Base-by-base conservation (phyloP, 2,329 filamentous ascomycete genomes). In the Curvularia sp. region DNA sequence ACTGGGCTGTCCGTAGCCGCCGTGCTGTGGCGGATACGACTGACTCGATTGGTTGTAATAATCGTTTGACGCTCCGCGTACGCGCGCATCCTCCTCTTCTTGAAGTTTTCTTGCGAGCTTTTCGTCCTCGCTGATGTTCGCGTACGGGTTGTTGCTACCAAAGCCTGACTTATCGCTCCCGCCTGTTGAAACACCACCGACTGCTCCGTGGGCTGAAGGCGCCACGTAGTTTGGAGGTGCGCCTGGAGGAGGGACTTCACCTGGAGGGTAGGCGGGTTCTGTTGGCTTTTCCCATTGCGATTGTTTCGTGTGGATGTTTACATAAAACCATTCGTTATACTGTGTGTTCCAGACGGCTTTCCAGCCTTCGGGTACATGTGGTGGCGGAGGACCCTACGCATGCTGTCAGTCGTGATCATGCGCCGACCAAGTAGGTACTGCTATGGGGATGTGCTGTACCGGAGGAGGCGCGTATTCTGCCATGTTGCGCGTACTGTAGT, bases 321-420 rank as follows among this genome's bases (percentile, higher is more conserved):
- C 90, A 80, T 91, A 97, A 85, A 95, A 97, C 89, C 91, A 97
- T 84, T 95, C 89, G 71, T 89, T 89, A 81, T 97, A 97, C 72
- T 95, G 88, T 0, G 90, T 63, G 77, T 96, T 95, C 86, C 89
- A 96, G 64, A 92, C 86, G 10, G 89, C 89, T 72, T 91, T 88
- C 91, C 92, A 97, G 69, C 93, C 93, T 70, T 91, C 89, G 2
- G 91, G 92, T 4, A 88, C 81, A 55, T 79, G 79, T 13, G 85
- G 86, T 13, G 86, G 86, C 28, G 86, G 86, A 43, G 85, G 85
- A 18, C 77, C 77, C 77, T 80, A 42, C 10, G 28, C 15, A 39
- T 31, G 22, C 44, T 49, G 51, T 68, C 44, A 68, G 64, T 43
- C 43, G 24, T 35, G 24, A 35, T 15, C n/a, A 42, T 41, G 33